A percentile compares a stretch with the other conserved stretches of the same genome.
Evolutionary conservation across 306 rosid species (phyloP).

Genomic region (Adenanthera pavonina): DNA sequence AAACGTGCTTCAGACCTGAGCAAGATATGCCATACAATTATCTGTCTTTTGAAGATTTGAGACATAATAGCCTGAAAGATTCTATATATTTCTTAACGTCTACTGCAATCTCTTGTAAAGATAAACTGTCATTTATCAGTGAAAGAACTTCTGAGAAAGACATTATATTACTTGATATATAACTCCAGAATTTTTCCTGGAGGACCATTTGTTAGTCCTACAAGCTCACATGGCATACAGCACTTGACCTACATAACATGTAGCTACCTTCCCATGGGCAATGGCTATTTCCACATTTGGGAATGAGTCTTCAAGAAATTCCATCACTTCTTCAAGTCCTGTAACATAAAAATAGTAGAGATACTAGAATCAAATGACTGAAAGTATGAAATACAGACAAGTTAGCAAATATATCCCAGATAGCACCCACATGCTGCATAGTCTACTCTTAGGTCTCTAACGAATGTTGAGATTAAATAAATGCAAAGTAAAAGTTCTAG

Average conservation of each 20-base stretch:
- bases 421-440: not conserved
- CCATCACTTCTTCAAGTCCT: slow-evolving; percentile 94
- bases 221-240: slow-evolving; percentile 34
- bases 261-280: slow-evolving; percentile 93
- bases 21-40: not conserved
- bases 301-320: slow-evolving; percentile 74
- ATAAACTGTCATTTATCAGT: slow-evolving; percentile 12
- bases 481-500: slow-evolving; percentile 13
- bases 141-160: slow-evolving; percentile 6
- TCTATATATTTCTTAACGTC: slow-evolving; percentile 3
- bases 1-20: slow-evolving; percentile 10
- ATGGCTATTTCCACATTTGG: slow-evolving; percentile 85
- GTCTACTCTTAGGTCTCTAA: slow-evolving; percentile 17
- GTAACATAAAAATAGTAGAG: slow-evolving; percentile 41
- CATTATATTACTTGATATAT: not conserved
- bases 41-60: slow-evolving; percentile 7
- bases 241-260: slow-evolving; percentile 42
- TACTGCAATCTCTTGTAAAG: not conserved
- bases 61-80: slow-evolving; percentile 7
- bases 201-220: slow-evolving; percentile 31
- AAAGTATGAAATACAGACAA: slow-evolving; percentile 31
- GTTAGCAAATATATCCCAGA: slow-evolving; percentile 25
- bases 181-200: slow-evolving; percentile 3
- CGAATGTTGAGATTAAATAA: not conserved
- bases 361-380: slow-evolving; percentile 32